Base-by-base conservation (phyloP, 768 basidiomycete genomes). In the Boletus subparvulus region DNA sequence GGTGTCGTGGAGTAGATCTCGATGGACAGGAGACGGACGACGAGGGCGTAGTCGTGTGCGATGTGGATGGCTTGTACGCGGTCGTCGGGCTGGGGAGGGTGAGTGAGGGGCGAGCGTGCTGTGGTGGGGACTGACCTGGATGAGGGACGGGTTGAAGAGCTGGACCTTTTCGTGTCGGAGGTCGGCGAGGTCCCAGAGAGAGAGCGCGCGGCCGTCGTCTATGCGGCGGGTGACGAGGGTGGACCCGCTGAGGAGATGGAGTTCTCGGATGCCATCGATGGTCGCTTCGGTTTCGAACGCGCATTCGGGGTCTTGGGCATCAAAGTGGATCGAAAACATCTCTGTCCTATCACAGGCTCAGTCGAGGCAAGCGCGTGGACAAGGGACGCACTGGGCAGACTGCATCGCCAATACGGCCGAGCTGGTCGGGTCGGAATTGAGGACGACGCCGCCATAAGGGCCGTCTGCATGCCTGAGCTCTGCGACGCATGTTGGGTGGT, bases 401-500 rank as follows among this genome's bases (percentile, higher is more conserved):
- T 77, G 71, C 46, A 85, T 69, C 3, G 78, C 79, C 2, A 86
- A 50, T 0, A 74, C 65, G 12, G 69, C 77, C 0, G 70, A 43
- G 48, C 70, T 69, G 14, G 56, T 58, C 0, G 68, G 60, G 35
- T 75, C 74, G 4, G 75, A 72, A 54, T 85, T 86, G 40, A 84
- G 68, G 7, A 74, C 73, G 59, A 82, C 67, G 11, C 79, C 77
- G n/a, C 74, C 68, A 41, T 79, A 75, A 12, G 70, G 72, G 6
- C 61, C 67, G 32, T 76, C 69, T 33, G 52, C 62, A 60, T 63
- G 70, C 2, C 16, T 54, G 48, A 75, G 74, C 6, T 70, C 63
- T 1, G 83, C 84, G 35, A 83, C 63, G 58, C 79, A 82, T 9
- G 48, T 59, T 0, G 80, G 76, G 0, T 67, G 56, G 3, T 62